Conservation (phyloP, 495 filamentous ascomycete genomes). For the Echria macrotheca region DNA sequence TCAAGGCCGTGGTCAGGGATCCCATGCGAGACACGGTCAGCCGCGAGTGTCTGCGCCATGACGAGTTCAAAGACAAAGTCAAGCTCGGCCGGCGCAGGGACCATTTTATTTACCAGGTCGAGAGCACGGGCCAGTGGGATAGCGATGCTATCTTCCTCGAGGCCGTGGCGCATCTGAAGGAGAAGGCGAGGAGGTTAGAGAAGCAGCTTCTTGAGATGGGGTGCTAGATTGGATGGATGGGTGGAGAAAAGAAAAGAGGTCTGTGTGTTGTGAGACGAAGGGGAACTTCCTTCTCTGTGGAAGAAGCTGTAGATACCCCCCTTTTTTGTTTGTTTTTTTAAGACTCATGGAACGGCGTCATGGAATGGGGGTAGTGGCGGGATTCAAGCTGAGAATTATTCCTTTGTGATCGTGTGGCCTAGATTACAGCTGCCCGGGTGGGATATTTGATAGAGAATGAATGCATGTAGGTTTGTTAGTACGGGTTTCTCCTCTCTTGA, state of each 20-base stretch:
- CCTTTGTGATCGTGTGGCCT: no score
- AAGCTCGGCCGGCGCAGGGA: slow-evolving; percentile 83
- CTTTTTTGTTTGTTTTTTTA: slow-evolving; percentile 12
- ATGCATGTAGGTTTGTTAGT: no score
- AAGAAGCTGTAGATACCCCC: slow-evolving; percentile 13
- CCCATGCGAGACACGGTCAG: slow-evolving; percentile 88
- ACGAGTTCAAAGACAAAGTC: slow-evolving; percentile 91
- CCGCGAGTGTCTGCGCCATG: slow-evolving; percentile 84
- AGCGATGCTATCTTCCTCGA: slow-evolving; percentile 89
- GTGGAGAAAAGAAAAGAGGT: no score
- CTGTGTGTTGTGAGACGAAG: no score
- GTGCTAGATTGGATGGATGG: no score
- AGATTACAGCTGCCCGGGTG: no score
- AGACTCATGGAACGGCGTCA: slow-evolving; percentile 23
- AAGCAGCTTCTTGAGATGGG: slow-evolving; percentile 47
- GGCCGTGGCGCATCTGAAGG: slow-evolving; percentile 74
- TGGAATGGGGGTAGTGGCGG: no score
- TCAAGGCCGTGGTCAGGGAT: slow-evolving; percentile 80
- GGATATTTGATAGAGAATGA: no score
- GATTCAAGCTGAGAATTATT: no score
- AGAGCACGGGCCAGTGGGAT: slow-evolving; percentile 90
- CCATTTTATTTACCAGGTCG: slow-evolving; percentile 95
- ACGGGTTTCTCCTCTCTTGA: no score
- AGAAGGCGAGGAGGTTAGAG: slow-evolving; percentile 51
- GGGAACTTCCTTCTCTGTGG: no score